These are phyloP conservation scores for Zarea fungicola DNA, from an alignment of 2,329 filamentous ascomycete genomes.

Conservation along the genomic window DNA sequence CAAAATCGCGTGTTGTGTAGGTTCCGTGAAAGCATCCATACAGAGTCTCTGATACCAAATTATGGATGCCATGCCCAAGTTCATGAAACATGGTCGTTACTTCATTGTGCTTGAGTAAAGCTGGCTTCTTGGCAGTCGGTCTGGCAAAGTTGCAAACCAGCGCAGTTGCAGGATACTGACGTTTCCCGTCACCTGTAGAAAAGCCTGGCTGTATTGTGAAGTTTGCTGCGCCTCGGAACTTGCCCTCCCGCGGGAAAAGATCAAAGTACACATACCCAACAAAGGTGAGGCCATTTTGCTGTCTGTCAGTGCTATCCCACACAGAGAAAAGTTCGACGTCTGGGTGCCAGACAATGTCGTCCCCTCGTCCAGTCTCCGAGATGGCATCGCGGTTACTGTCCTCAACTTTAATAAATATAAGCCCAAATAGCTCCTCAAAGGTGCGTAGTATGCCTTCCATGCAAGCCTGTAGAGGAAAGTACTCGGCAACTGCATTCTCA, in stretches of 20 bases:
- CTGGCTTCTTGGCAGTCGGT: slow-evolving; percentile 50
- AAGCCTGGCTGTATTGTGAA: slow-evolving; percentile 49
- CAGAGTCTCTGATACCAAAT: slow-evolving; percentile 14
- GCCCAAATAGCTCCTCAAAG: slow-evolving; percentile 18
- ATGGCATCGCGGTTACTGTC: slow-evolving; percentile 26
- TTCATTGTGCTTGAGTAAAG: slow-evolving; percentile 52
- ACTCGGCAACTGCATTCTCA: slow-evolving; percentile 49
- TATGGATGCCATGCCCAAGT: slow-evolving; percentile 22
- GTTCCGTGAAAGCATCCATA: slow-evolving; percentile 8
- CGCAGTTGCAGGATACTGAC: slow-evolving; percentile 49
- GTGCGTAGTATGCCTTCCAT: slow-evolving; percentile 52
- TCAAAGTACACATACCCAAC: slow-evolving; percentile 55
- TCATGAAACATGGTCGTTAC: slow-evolving; percentile 45
- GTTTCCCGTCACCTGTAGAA: slow-evolving; percentile 39
- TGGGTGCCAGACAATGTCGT: slow-evolving; percentile 39
- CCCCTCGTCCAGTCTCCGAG: slow-evolving; percentile 6
- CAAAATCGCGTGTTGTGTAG: slow-evolving; percentile 4
- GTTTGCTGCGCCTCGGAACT: slow-evolving; percentile 52
- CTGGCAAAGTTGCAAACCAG: slow-evolving; percentile 56
- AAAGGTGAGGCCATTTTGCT: slow-evolving; percentile 43
- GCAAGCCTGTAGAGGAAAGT: slow-evolving; percentile 48
- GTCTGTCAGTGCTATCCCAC: slow-evolving; percentile 32
- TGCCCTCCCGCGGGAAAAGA: slow-evolving; percentile 48
- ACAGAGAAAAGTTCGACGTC: slow-evolving; percentile 51
- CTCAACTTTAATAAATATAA: slow-evolving; percentile 43